Percentiles rank a stretch among this genome's conserved stretches.
phyloP scores from a whole-genome alignment of 306 rosid species.

The Quercus gilva region DNA sequence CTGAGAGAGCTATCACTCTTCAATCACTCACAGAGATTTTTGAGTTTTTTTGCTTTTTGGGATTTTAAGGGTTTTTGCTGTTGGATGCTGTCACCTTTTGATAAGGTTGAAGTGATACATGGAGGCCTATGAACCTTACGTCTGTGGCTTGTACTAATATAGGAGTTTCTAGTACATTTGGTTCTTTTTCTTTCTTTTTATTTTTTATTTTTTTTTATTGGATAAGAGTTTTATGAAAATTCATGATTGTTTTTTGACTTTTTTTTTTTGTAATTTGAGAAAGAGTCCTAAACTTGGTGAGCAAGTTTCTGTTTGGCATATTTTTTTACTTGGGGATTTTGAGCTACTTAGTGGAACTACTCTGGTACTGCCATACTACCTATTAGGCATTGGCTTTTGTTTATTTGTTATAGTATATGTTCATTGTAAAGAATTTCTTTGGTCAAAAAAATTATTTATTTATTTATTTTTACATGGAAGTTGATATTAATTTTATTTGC shows the following conservation, averaged over 20 bases:
- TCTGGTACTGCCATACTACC: no score
- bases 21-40: not conserved
- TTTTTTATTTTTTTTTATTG: not conserved
- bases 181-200: not conserved
- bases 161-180: constrained; percentile 7
- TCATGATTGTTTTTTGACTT: no score
- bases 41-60: no score
- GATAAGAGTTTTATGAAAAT: not conserved
- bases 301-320: not conserved
- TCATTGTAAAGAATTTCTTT: no score
- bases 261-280: not conserved
- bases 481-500: no score
- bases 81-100: not conserved
- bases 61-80: not conserved
- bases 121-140: constrained; percentile 17
- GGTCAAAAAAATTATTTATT: no score
- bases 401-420: no score
- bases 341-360: no score
- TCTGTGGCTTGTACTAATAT: not conserved
- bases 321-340: no score
- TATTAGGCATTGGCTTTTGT: no score
- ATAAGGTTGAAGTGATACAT: constrained; percentile 3
- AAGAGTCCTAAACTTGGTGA: not conserved
- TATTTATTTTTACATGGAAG: no score
- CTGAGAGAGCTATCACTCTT: no score